Evolutionary conservation across 345 rosid genomes (phyloP).

Genomic region (Chamaenerion angustifolium): DNA sequence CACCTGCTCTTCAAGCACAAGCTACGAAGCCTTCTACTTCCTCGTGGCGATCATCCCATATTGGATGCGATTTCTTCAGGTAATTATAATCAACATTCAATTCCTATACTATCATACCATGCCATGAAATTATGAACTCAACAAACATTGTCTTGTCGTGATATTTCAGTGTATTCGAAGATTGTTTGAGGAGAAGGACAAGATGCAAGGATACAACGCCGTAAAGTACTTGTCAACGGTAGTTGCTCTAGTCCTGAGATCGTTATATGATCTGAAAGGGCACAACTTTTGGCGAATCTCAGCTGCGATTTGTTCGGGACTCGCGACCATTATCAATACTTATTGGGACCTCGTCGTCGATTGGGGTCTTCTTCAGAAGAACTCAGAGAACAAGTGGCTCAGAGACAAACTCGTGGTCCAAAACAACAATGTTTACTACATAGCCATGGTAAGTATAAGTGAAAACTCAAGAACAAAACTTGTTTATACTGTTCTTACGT

Average conservation of each 20-base stretch:
- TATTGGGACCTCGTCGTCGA: conserved; percentile 68
- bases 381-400: conserved; percentile 61
- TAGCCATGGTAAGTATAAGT: conserved; percentile 55
- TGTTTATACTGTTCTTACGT: no score
- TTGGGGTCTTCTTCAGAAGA: conserved; percentile 57
- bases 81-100: conserved; percentile 2
- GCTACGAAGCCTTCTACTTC: conserved; percentile 31
- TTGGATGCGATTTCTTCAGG: conserved; percentile 71
- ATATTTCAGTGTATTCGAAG: conserved; percentile 41
- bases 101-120: no score
- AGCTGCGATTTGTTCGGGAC: conserved; percentile 38
- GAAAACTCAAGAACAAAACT: no score
- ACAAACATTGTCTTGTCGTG: no score
- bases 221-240: conserved; percentile 54
- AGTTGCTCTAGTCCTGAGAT: conserved; percentile 36
- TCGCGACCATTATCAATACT: conserved; percentile 36
- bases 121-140: no score
- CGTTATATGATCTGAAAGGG: conserved; percentile 21
- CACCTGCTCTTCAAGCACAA: conserved; percentile 26
- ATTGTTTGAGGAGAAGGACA: conserved; percentile 41
- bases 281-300: conserved; percentile 25
- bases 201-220: conserved; percentile 27
- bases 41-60: conserved; percentile 48
- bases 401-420: conserved; percentile 64
- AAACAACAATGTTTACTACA: conserved; percentile 36